These are phyloP conservation scores for Cyberlindnera subsufficiens DNA, from an alignment of 805 yeast genomes.

Conservation along the genomic window DNA sequence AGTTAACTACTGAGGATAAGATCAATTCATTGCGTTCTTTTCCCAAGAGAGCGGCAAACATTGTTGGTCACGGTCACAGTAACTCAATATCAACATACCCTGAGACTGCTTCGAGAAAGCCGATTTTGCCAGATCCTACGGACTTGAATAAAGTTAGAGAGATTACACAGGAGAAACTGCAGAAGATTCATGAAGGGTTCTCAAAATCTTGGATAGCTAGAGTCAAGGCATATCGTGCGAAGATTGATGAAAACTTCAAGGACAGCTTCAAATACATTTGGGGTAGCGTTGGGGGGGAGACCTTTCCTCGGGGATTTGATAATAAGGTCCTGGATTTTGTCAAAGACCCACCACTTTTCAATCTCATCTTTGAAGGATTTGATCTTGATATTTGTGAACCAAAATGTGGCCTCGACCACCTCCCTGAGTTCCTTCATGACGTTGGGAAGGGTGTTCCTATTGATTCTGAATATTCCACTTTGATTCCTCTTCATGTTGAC, in stretches of 20 bases:
- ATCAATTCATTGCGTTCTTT: conserved; percentile 1
- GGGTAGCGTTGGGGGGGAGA: conserved; percentile 30
- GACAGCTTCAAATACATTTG: conserved; percentile 36
- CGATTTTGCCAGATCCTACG: background rate
- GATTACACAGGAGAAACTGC: background rate
- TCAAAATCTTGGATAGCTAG: conserved; percentile 69
- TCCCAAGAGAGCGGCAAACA: conserved; percentile 2
- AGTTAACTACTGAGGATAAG: conserved; percentile 4
- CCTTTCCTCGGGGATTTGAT: conserved; percentile 35
- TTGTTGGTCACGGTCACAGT: conserved; percentile 1
- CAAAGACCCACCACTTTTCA: conserved; percentile 47
- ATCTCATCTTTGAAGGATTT: conserved; percentile 42
- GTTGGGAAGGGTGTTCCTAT: conserved; percentile 81
- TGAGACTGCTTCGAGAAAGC: background rate
- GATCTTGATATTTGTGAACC: conserved; percentile 47
- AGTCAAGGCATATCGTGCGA: conserved; percentile 41
- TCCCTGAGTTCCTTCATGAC: conserved; percentile 58
- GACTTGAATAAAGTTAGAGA: background rate
- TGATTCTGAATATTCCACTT: conserved; percentile 60
- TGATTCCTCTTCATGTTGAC: conserved; percentile 59
- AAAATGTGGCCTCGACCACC: conserved; percentile 39
- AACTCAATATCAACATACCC: conserved; percentile 6
- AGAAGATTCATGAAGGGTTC: conserved; percentile 36
- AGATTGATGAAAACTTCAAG: conserved; percentile 33
- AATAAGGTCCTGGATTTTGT: conserved; percentile 42